Evolutionary conservation across 169 alveolate genomes (phyloP).

Genomic region (Plasmodium gaboni): DNA sequence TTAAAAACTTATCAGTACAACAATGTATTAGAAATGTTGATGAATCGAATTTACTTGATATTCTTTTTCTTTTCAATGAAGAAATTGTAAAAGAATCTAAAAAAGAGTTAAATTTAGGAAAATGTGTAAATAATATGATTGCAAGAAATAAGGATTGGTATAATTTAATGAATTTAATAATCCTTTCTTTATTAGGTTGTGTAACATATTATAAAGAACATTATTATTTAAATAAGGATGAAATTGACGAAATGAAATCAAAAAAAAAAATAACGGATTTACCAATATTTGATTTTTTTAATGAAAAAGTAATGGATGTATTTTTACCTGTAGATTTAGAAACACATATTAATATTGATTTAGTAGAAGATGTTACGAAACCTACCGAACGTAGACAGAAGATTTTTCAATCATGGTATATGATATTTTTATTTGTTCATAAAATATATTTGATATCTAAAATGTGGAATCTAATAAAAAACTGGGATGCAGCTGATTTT

Average conservation of each 20-base stretch:
- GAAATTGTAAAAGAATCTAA: conserved; percentile 74
- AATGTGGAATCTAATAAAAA: conserved; percentile 73
- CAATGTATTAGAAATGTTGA: conserved; percentile 54
- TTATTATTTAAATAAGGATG: conserved; percentile 39
- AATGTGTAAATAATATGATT: conserved; percentile 62
- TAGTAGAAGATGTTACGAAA: conserved; percentile 30
- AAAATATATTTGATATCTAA: conserved; percentile 51
- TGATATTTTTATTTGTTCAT: conserved; percentile 47
- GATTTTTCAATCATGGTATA: conserved; percentile 54
- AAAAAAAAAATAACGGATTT: conserved; percentile 39
- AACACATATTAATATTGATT: conserved; percentile 26
- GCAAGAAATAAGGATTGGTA: conserved; percentile 54
- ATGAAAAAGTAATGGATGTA: conserved; percentile 25
- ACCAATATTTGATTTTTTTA: conserved; percentile 56
- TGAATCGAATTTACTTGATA: conserved; percentile 47
- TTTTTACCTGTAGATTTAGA: conserved; percentile 31
- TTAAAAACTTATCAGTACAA: conserved; percentile 42
- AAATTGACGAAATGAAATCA: conserved; percentile 9
- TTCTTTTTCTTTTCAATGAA: conserved; percentile 53
- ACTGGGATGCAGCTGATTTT: conserved; percentile 52
- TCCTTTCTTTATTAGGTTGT: conserved; percentile 43
- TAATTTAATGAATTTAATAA: conserved; percentile 16
- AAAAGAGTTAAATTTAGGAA: conserved; percentile 44
- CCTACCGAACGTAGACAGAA: conserved; percentile 5
- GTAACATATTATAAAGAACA: conserved; percentile 44